Evolutionary conservation across 1,284 basidiomycete species (phyloP), one percentile per base, ranked within the genome.

Genomic region (Trichosporon asahii): DNA sequence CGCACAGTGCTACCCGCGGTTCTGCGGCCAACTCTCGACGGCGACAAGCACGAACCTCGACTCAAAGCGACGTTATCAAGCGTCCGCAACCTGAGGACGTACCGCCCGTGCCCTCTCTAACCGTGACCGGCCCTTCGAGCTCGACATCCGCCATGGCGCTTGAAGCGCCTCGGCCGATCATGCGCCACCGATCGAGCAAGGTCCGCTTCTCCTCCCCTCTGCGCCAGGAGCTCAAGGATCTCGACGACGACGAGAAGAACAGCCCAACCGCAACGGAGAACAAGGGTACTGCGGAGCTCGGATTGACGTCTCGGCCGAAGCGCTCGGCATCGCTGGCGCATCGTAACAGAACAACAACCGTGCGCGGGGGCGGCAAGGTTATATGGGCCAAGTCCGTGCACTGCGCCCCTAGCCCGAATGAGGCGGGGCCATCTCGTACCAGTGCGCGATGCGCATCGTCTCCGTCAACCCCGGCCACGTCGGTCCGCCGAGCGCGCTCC

Each of bases 141-240:
- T 53, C 49, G 49, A 53, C 49, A 53, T 61, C 57, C 27, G 27
- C 57, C 27, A 61, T 31, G 57, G 57, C 18, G 29, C 29, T 61
- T 1, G 57, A 61, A 9, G 40, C 44, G 23, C 40, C 64, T 0
- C 64, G 64, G 7, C 64, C 64, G 37, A 46, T 49, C 44, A 35
- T 65, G 25, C 64, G 64, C 40, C 64, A 65, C 27, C 57, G 57
- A 11, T 61, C 57, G 29, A 65, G 44, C 64, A 65, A 40, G 35
- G 64, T 65, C 11, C 64, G 64, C 64, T 40, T 65, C 40, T 65
- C 64, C 21, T 65, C 64, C 12, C 64, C 64, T 7, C 64, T 65
- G 25, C 37, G 64, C 5, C 35, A 46, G 7, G 40, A 65, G 44
- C 25, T 65, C 14, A 46, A 65, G 25, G 25, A 46, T 0, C 49